phyloP scores from a whole-genome alignment of 805 yeast genomes.

The Yamadazyma scolyti region DNA sequence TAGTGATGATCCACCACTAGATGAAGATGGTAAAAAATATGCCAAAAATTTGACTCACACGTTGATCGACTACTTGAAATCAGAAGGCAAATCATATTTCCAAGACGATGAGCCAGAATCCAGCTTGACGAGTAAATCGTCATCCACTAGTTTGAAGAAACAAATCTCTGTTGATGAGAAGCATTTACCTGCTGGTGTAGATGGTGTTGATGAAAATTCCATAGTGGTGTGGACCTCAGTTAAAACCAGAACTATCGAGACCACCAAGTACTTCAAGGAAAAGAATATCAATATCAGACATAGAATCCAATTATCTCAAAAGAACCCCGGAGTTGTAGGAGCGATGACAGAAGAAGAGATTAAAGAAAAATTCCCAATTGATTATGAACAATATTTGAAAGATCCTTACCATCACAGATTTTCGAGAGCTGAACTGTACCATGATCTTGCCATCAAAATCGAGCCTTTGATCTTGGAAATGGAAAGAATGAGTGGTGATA shows the following conservation, averaged over 20 bases:
- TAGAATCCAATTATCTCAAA: conserved; percentile 78
- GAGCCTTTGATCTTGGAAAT: conserved; percentile 91
- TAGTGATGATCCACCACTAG: conserved; percentile 77
- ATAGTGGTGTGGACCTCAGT: conserved; percentile 96
- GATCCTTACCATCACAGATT: conserved; percentile 94
- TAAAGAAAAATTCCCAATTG: conserved; percentile 58
- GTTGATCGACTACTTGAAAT: conserved; percentile 37
- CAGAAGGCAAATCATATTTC: conserved; percentile 29
- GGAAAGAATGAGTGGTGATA: conserved; percentile 87
- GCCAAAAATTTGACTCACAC: conserved; percentile 63
- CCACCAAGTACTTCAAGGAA: conserved; percentile 58
- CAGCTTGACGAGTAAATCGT: conserved; percentile 3
- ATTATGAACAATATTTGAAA: conserved; percentile 55
- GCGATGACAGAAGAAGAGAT: conserved; percentile 62
- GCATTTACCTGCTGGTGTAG: conserved; percentile 47
- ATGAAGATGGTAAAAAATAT: conserved; percentile 66
- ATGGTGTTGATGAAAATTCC: conserved; percentile 56
- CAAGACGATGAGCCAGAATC: conserved; percentile 3
- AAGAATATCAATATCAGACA: conserved; percentile 66
- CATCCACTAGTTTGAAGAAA: conserved; percentile 4
- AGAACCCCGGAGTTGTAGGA: conserved; percentile 86
- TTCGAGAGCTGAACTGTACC: conserved; percentile 92
- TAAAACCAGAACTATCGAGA: conserved; percentile 75
- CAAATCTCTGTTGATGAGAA: conserved; percentile 31
- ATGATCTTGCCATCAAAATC: conserved; percentile 90